These are phyloP conservation scores for Tolypocladium paradoxum DNA, from an alignment of 2,329 filamentous ascomycete species.

Conservation along the genomic window DNA sequence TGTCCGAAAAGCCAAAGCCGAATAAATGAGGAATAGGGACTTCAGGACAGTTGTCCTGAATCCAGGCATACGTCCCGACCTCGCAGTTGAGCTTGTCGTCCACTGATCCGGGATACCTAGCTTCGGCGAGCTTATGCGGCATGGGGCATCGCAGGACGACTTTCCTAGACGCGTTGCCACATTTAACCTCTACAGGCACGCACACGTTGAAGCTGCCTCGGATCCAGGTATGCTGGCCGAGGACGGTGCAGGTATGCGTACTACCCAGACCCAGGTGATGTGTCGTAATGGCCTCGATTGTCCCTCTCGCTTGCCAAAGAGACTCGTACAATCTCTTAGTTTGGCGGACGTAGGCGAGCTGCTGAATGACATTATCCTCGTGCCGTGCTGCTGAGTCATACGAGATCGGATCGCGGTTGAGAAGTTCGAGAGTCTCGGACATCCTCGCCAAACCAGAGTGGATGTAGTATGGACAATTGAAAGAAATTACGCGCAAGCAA, in stretches of 20 bases:
- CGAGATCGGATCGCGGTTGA: too few relatives aligned
- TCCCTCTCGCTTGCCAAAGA: too few relatives aligned
- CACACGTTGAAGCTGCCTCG: conserved; percentile 22
- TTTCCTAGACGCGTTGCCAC: not conserved
- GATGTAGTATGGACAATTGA: too few relatives aligned
- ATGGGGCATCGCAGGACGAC: conserved; percentile 14
- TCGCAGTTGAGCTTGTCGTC: conserved; percentile 30
- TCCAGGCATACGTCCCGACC: conserved; percentile 27
- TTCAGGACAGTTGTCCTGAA: conserved; percentile 23
- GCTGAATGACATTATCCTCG: too few relatives aligned
- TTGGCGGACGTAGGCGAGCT: too few relatives aligned
- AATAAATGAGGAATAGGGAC: conserved; percentile 21
- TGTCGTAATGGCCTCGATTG: too few relatives aligned
- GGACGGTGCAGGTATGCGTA: not conserved
- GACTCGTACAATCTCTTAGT: too few relatives aligned
- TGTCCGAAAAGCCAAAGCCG: conserved; percentile 8
- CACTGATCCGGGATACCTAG: conserved; percentile 19
- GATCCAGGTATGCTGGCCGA: conserved; percentile 11
- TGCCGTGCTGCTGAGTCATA: too few relatives aligned
- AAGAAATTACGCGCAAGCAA: too few relatives aligned
- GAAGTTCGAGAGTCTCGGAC: too few relatives aligned
- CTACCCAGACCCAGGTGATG: too few relatives aligned
- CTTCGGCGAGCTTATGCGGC: conserved; percentile 24
- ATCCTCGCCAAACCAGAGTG: too few relatives aligned
- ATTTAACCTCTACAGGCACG: conserved; percentile 11